Evolutionary conservation across 306 rosid genomes (phyloP), one percentile per base, ranked within the genome.

Genomic region (Dalbergia cochinchinensis): DNA sequence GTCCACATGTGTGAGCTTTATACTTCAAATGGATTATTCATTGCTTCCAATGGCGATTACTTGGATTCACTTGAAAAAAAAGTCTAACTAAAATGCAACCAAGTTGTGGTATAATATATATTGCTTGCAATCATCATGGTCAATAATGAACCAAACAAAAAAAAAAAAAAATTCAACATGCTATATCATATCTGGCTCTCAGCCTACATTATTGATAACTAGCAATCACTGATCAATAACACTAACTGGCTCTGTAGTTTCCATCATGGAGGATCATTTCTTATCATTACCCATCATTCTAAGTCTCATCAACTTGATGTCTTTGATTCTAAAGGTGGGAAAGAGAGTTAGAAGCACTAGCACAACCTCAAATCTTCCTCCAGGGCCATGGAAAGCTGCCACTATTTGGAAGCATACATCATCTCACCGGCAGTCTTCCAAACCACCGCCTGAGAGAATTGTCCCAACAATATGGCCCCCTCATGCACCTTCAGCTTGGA

Each of bases 311-410:
- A 6, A 77, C 65, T 13, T 51, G 1, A n/a, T n/a, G 9, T n/a
- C 37, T 8, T 41, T 68, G 13, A 68, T 68, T 50, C 48, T 74
- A n/a, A 44, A 58, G 11, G 33, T 55, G 6, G 13, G 13, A 9
- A 57, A 44, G 64, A 55, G 44, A 20, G 20, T 58, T 55, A 16
- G 31, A 61, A 20, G 11, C 18, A 60, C 3, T 22, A 9, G 19
- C 11, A 76, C 12, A 57, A 11, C 26, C 14, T 73, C 74, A 15
- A 39, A 66, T 42, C 67, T 77, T 71, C 83, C 81, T 5, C 81
- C 65, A 37, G 85, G 83, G 0, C 85, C 85, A 66, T 41, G 74
- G 55, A 76, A 76, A 76, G 39, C 80, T 83, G 19, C 85, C 83
- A 6, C n/a, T 76, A 0, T 19, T 79, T 0, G 89, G 85, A 39